Evolutionary conservation across 1,284 basidiomycete genomes (phyloP), one percentile per base, ranked within the genome.

Genomic region (Polyporus tsugae): DNA sequence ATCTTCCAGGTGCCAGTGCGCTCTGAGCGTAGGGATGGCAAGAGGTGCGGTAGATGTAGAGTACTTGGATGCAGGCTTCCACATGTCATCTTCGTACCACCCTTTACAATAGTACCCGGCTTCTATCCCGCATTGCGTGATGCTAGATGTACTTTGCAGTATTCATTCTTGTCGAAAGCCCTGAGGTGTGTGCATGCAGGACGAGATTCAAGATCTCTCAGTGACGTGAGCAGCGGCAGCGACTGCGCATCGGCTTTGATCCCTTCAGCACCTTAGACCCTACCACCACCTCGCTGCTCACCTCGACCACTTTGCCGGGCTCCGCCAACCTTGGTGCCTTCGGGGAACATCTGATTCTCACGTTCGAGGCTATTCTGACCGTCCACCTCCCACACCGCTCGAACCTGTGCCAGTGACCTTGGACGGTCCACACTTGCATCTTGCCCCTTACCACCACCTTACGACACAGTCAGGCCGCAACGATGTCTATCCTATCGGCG

Each of bases 401-500:
- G 57, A 39, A 13, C 39, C 13, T 39, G 39, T 13, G 29, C 29
- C 29, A 29, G 29, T 29, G 29, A 42, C 36, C 58, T 38, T 17
- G 36, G 33, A 19, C 52, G 29, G 33, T 19, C 52, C 15, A 7
- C 39, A 35, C 29, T 49, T 15, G 29, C 35, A 10, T 62, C 60
- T 25, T 25, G 29, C 46, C 25, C 22, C 46, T 22, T 33, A 44
- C 60, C 29, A 19, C 60, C 29, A 29, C 4, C 29, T 41, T 19
- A 36, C 19, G 39, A 42, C 39, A 6, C 38, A 36, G 6, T 33
- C n/a, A 22, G 36, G 19, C 35, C 10, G 25, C 42, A 36, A 67
- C 63, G 42, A 72, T 72, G 71, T 72, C 71, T 42, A 55, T 67
- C 65, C 79, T 70, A 25, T 92, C 91, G 89, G 86, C 91, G 35